Conservation (phyloP, 78 protist genomes). For the Chrysochromulina parva region DNA sequence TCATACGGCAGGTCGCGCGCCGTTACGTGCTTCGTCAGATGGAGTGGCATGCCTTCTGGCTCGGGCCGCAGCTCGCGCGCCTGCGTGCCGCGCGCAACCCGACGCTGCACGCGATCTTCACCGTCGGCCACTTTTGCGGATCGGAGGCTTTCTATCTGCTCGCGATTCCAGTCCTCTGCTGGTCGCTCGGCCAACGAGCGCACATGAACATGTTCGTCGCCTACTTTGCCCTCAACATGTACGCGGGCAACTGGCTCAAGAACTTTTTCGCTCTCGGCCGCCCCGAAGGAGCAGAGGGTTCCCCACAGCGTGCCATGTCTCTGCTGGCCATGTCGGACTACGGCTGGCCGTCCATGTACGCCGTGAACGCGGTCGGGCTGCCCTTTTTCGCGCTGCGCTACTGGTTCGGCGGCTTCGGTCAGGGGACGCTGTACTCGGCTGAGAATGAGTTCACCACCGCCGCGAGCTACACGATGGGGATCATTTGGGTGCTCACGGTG, state of each 20-base stretch:
- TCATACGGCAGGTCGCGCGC: neutral
- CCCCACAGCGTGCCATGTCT: neutral
- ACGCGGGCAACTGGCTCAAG: slow-evolving; percentile 16
- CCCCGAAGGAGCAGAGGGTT: neutral
- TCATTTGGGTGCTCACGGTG: neutral
- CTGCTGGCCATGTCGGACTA: neutral
- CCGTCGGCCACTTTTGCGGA: neutral
- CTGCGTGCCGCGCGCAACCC: neutral
- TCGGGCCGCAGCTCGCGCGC: neutral
- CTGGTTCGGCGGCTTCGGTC: slow-evolving; percentile 6
- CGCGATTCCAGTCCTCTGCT: neutral
- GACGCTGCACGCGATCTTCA: neutral
- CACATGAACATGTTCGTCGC: neutral
- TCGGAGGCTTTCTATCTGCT: neutral
- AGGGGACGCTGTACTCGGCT: neutral
- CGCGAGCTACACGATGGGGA: neutral
- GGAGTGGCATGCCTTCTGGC: neutral
- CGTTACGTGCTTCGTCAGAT: neutral
- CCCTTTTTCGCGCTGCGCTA: slow-evolving; percentile 21
- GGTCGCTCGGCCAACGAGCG: neutral
- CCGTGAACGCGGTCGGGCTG: slow-evolving; percentile 1
- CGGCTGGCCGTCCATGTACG: slow-evolving; percentile 2
- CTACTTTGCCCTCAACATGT: neutral
- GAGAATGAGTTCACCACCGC: neutral
- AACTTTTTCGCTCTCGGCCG: neutral